Evolutionary conservation across 352 stramenopile species (phyloP), one percentile per base, ranked within the genome.

Genomic region (Phytopythium aichiense): DNA sequence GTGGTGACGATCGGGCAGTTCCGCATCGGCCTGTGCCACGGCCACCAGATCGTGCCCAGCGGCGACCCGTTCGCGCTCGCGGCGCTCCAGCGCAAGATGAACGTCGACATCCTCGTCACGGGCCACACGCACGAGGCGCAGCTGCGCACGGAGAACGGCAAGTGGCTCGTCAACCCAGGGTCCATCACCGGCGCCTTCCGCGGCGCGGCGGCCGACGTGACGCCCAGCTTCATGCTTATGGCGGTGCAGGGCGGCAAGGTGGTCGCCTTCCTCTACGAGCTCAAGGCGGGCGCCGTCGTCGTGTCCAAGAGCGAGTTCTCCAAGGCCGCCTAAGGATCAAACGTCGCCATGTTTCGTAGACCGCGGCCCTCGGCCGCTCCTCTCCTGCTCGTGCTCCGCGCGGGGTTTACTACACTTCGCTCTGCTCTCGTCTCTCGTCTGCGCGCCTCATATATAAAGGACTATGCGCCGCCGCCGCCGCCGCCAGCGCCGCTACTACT

Each of bases 181-280:
- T 98, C 91, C 20, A 99, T 99, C 67, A 99, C 96, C 0, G 97
- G 97, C 45, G 96, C 97, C 2, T 98, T 97, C 73, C 96, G 84
- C 30, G 86, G 88, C 46, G 72, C 84, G 23, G 67, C 77, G 1
- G 84, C 71, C 62, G 76, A 94, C 40, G 79, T 97, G 13, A 85
- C 83, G 37, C 97, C 97, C 23, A 99, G 95, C 49, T 99, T 99
- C 65, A 97, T 99, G 69, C 86, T 99, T 58, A 91, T 99, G 72
- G 97, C 96, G n/a, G 86, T 99, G 53, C 96, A 99, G 68, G 96
- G 93, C 1, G 66, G 64, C 42, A 99, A 99, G 69, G 88, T 98
- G 40, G 95, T 99, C 4, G 97, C 92, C 45, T 99, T 99, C 73
- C 84, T 99, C 1, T 99, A 99, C 73, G 91, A 98, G 67, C 79